These are phyloP conservation scores for Malus domestica DNA, from an alignment of 306 rosid species.

Conservation along the genomic window ASM211411v1 NC_041798.1:38229501-38230000, in stretches of 20 bases:
- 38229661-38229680: constrained; percentile 89
- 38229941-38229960: constrained; percentile 89
- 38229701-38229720: constrained; percentile 69
- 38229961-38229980: constrained; percentile 83
- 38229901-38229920: constrained; percentile 75
- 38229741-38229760: constrained; percentile 89
- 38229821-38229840: constrained; percentile 88
- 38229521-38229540: constrained; percentile 88
- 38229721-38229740: constrained; percentile 87
- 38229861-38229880: constrained; percentile 85
- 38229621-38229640: constrained; percentile 76
- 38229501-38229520: constrained; percentile 82
- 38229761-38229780: constrained; percentile 89
- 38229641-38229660: constrained; percentile 68
- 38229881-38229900: constrained; percentile 78
- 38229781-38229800: constrained; percentile 89
- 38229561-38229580: constrained; percentile 84
- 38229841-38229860: constrained; percentile 90
- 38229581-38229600: constrained; percentile 91
- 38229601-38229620: constrained; percentile 90
- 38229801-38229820: constrained; percentile 78
- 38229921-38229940: constrained; percentile 78
- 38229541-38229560: constrained; percentile 74
- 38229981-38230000: constrained; percentile 73
- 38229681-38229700: constrained; percentile 86